A percentile compares a stretch with the other conserved stretches of the same genome.
Conservation (phyloP, 2,329 filamentous ascomycete species). For the Aspergillus sp. region DNA sequence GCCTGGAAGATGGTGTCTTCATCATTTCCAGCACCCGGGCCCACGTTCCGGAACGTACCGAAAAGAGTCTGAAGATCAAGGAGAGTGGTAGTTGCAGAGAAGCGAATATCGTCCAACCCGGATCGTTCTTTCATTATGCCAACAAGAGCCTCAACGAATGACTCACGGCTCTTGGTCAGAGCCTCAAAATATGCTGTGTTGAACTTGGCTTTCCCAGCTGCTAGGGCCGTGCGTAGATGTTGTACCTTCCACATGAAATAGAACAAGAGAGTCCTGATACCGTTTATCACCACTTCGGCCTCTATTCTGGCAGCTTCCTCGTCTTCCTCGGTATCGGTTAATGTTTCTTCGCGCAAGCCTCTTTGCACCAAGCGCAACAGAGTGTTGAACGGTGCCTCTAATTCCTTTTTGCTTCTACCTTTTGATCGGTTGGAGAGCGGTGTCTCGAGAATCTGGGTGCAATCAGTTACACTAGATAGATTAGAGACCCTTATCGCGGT, state of each 20-base stretch:
- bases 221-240: constrained; percentile 56
- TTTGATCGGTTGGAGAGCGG: constrained; percentile 33
- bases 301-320: constrained; percentile 74
- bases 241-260: constrained; percentile 95
- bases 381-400: constrained; percentile 58
- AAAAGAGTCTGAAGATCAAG: constrained; percentile 83
- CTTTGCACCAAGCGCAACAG: constrained; percentile 72
- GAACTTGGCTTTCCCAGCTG: constrained; percentile 56
- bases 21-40: constrained; percentile 38
- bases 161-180: constrained; percentile 61
- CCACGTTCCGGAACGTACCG: constrained; percentile 63
- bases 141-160: constrained; percentile 51
- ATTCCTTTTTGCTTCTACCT: constrained; percentile 38
- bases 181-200: constrained; percentile 65
- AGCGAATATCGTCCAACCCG: constrained; percentile 71
- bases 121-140: constrained; percentile 51
- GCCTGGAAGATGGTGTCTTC: constrained; percentile 55
- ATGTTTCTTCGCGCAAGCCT: constrained; percentile 57
- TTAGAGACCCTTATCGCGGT: constrained; percentile 78
- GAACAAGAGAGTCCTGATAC: constrained; percentile 74
- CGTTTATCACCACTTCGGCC: constrained; percentile 72
- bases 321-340: constrained; percentile 46
- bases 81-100: constrained; percentile 71
- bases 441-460: constrained; percentile 70
- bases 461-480: constrained; percentile 76